Evolutionary conservation across 495 filamentous ascomycete species (phyloP).

Genomic region (Peziza echinospora): DNA sequence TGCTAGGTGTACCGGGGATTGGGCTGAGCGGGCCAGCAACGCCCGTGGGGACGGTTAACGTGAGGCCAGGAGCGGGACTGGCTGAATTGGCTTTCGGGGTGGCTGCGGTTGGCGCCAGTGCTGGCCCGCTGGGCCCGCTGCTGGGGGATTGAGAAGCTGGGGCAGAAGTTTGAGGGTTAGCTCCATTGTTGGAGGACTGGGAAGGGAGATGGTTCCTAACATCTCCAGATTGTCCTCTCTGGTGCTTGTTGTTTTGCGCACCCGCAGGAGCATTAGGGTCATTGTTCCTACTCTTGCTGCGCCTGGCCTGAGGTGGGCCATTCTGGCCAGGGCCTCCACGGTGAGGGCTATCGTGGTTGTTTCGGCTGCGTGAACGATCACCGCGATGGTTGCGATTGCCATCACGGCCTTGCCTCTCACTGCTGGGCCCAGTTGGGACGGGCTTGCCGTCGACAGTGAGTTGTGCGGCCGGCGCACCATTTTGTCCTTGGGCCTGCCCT

Average conservation of each 20-base stretch:
- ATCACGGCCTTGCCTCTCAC: neutral
- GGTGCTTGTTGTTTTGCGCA: conserved; percentile 12
- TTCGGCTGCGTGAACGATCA: neutral
- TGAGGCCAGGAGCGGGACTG: neutral
- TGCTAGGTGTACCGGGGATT: conserved; percentile 7
- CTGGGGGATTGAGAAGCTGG: neutral
- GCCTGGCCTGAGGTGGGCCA: conserved; percentile 3
- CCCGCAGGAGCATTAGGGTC: conserved; percentile 5
- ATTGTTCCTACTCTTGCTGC: conserved; percentile 15
- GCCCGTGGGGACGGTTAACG: neutral
- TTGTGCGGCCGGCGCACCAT: neutral
- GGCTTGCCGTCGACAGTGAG: conserved; percentile 5
- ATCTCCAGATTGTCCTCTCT: conserved; percentile 5
- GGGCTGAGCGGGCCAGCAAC: neutral
- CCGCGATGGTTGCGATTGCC: neutral
- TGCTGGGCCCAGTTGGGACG: neutral
- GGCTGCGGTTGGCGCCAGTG: neutral
- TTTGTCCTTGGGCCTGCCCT: neutral
- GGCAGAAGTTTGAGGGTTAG: conserved; percentile 11
- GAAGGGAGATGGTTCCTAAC: conserved; percentile 4
- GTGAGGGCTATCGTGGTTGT: neutral
- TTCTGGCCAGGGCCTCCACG: neutral
- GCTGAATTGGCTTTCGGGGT: too few species aligned
- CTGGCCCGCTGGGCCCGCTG: too few species aligned
- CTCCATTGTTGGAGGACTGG: conserved; percentile 1